Conservation (phyloP, 208 protist species). For the Trypanosoma melophagium region DNA sequence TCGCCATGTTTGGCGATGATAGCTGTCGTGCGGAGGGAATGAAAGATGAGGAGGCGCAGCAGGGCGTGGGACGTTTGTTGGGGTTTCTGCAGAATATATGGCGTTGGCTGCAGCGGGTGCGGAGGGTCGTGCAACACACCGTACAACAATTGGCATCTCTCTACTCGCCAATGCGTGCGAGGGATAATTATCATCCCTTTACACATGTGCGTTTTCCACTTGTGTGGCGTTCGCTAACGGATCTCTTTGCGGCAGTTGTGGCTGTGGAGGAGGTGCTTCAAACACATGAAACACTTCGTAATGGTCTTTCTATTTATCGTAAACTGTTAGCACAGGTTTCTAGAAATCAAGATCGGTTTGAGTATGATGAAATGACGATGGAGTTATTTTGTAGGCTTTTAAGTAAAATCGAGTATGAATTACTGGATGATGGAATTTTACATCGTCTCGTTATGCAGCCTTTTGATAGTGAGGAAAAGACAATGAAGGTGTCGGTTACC, state of each 20-base stretch:
- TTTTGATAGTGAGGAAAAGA: constrained; percentile 54
- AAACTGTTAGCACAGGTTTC: constrained; percentile 58
- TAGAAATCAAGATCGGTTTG: constrained; percentile 42
- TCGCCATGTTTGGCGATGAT: constrained; percentile 54
- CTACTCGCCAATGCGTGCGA: constrained; percentile 38
- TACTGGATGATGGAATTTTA: constrained; percentile 78
- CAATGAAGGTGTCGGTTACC: constrained; percentile 29
- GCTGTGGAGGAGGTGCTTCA: constrained; percentile 79
- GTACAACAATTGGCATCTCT: constrained; percentile 79
- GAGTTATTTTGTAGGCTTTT: constrained; percentile 58
- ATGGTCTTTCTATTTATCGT: constrained; percentile 64
- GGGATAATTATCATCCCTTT: constrained; percentile 37
- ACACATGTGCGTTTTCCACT: constrained; percentile 51
- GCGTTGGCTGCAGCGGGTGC: constrained; percentile 67
- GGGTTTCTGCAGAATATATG: constrained; percentile 77
- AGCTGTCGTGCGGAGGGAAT: constrained; percentile 28
- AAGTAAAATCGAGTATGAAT: constrained; percentile 52
- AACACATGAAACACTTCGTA: constrained; percentile 56
- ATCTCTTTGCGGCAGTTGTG: constrained; percentile 74
- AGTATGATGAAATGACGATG: constrained; percentile 38
- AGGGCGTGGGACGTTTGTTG: constrained; percentile 57
- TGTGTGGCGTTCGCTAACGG: constrained; percentile 67
- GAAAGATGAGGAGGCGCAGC: constrained; percentile 73
- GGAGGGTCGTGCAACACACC: constrained; percentile 61
- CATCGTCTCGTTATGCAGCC: constrained; percentile 47